A percentile compares a stretch with the other conserved stretches of the same genome.
Conservation (phyloP, 176 grass and related monocot genomes). For the Aegilops tauschii region DNA sequence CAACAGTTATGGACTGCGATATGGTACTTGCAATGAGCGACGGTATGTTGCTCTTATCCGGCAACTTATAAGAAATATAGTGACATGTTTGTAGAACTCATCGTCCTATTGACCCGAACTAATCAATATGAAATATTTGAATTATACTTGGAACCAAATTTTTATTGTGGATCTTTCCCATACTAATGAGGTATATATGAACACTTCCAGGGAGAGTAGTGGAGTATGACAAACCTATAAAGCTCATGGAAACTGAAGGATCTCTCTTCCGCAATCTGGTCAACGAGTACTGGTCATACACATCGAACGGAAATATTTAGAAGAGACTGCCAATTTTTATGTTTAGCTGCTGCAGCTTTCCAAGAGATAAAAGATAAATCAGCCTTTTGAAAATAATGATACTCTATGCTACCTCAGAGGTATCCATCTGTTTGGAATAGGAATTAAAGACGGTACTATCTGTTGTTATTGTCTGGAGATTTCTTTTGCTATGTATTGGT, state of each 20-base stretch:
- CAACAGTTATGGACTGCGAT: conserved; percentile 80
- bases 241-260: conserved; percentile 73
- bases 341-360: background rate
- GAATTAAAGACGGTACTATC: background rate
- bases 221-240: conserved; percentile 73
- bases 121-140: background rate
- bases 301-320: conserved; percentile 40
- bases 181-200: background rate
- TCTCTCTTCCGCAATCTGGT: conserved; percentile 34
- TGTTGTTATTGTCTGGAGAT: background rate
- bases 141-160: background rate
- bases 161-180: background rate
- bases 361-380: background rate
- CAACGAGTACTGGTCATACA: conserved; percentile 28
- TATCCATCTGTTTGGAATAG: background rate
- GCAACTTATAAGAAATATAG: background rate
- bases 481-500: background rate
- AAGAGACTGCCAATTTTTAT: background rate
- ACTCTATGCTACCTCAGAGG: background rate
- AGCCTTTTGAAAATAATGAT: too few relatives aligned
- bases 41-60: conserved; percentile 36
- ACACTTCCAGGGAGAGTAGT: conserved; percentile 50
- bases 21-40: conserved; percentile 85
- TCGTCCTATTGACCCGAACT: background rate
- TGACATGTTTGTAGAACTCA: too few relatives aligned